These are phyloP conservation scores for Verticillium zaregamsianum DNA, from an alignment of 2,329 filamentous ascomycete species.

Conservation along the genomic window DNA sequence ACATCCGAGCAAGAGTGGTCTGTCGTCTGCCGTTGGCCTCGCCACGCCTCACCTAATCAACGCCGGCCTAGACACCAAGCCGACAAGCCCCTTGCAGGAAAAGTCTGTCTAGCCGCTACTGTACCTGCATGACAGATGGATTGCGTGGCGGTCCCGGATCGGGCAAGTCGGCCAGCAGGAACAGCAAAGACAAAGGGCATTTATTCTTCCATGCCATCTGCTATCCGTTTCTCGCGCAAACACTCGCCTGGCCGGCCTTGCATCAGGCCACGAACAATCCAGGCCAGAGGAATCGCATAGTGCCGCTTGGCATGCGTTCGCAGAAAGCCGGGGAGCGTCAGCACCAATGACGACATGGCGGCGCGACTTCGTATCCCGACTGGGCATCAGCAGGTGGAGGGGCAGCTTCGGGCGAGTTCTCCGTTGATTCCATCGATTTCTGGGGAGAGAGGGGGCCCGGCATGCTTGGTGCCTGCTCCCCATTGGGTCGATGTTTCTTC, in stretches of 20 bases:
- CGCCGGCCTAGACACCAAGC: not conserved
- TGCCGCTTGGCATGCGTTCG: not conserved
- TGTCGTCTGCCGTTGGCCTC: not conserved
- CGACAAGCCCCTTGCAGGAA: not conserved
- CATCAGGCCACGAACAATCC: not conserved
- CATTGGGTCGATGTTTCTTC: not conserved
- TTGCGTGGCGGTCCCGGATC: not conserved
- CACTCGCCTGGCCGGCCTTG: not conserved
- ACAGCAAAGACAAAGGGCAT: not conserved
- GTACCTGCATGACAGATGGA: not conserved
- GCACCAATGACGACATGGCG: not conserved
- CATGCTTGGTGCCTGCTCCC: not conserved
- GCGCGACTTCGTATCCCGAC: not conserved
- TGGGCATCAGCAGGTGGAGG: not conserved
- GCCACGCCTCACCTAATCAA: not conserved
- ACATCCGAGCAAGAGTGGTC: too few relatives aligned
- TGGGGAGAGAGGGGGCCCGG: not conserved
- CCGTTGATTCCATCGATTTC: not conserved
- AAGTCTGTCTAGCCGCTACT: not conserved
- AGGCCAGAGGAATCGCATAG: not conserved
- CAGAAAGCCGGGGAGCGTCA: not conserved
- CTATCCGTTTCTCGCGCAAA: not conserved
- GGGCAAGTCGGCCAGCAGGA: not conserved
- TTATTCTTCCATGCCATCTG: not conserved
- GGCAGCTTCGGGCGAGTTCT: not conserved